Evolutionary conservation across 2,329 filamentous ascomycete species (phyloP), one percentile per base, ranked within the genome.

Genomic region (Pseudopithomyces chartarum): DNA sequence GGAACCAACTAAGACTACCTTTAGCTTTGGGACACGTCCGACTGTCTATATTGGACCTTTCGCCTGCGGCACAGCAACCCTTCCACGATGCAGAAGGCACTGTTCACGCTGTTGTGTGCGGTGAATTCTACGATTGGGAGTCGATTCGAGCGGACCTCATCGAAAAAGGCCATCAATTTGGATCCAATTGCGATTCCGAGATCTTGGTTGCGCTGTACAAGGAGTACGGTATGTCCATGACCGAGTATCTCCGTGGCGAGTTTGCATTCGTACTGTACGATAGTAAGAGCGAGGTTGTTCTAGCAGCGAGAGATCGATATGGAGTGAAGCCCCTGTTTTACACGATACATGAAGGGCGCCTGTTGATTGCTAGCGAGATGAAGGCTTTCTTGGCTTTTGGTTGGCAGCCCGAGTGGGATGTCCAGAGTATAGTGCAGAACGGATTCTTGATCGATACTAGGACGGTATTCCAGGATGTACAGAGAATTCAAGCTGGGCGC

Each of bases 281-380:
- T 58, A 76, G 76, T 13, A 69, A 73, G 13, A 64, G 69, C 1
- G 55, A 63, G 36, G 20, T 61, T 12, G 71, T 85, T 39, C 67
- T 86, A 36, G 82, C 79, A 0, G 82, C 75, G 1, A 70, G 83
- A 17, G 84, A 87, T 64, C 78, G 84, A 0, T 85, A 80, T 64
- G 84, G 84, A 3, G 82, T 86, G 63, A 86, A 86, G 66, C 83
- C 84, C 2, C 73, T 86, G 17, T 81, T 83, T 55, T 85, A 79
- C 70, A 84, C 82, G 0, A 56, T 78, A 1, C 60, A 76, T 1
- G 68, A 68, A 6, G 73, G 70, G 6, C 69, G 73, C 54, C 54
- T 86, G 3, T 66, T 85, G 58, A 55, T 68, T 17, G 64, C 61
- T 11, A 58, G 63, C 0, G 84, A 87, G 64, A 78, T 79, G 56